A percentile compares a stretch with the other conserved stretches of the same genome.
phyloP scores from a whole-genome alignment of 495 filamentous ascomycete species.

The Hypoxylon trugodes region DNA sequence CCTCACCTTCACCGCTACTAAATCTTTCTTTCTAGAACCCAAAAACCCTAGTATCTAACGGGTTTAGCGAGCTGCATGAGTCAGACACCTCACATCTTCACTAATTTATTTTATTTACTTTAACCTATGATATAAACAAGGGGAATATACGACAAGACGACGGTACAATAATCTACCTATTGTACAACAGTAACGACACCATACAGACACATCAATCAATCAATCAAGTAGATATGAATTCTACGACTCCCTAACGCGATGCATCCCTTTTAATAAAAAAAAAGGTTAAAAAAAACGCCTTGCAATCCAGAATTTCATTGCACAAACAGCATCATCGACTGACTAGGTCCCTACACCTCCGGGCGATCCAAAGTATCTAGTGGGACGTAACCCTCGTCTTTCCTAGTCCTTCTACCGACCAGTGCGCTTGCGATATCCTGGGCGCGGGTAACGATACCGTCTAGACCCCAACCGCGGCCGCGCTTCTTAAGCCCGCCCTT shows the following conservation, averaged over 20 bases:
- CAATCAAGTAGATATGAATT: no score
- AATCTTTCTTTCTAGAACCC: background rate
- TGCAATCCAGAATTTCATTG: background rate
- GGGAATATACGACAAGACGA: slow-evolving; percentile 12
- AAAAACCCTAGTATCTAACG: background rate
- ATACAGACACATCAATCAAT: no score
- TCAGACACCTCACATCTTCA: background rate
- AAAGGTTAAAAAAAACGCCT: background rate
- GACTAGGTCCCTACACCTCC: slow-evolving; percentile 30
- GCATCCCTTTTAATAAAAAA: background rate
- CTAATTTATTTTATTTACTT: slow-evolving; percentile 5
- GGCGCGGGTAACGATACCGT: slow-evolving; percentile 49
- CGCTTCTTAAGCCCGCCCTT: slow-evolving; percentile 51
- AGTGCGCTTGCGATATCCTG: slow-evolving; percentile 48
- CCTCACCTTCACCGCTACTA: background rate
- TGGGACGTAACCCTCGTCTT: slow-evolving; percentile 67
- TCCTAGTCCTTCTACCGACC: slow-evolving; percentile 48
- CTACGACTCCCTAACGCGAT: slow-evolving; percentile 23
- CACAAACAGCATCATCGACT: slow-evolving; percentile 3
- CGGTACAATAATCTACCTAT: no score
- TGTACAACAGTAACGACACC: no score
- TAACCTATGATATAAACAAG: slow-evolving; percentile 24
- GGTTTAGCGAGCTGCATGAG: background rate
- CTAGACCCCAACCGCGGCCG: slow-evolving; percentile 57
- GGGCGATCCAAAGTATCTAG: slow-evolving; percentile 57